A percentile compares a stretch with the other conserved stretches of the same genome.
Evolutionary conservation across 805 yeast species (phyloP).

Genomic region (Debaryomyces castellii): DNA sequence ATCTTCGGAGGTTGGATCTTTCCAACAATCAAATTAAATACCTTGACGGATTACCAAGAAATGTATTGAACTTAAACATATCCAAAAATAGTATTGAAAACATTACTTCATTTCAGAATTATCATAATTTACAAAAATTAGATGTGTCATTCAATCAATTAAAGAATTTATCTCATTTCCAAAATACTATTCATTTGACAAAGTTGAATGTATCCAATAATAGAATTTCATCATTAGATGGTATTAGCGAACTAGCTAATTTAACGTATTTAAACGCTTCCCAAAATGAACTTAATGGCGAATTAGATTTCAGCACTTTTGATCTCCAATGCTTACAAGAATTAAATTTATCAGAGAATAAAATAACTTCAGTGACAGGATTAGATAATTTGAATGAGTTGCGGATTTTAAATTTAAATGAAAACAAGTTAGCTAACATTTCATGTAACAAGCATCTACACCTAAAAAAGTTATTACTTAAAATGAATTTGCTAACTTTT

Average conservation of each 20-base stretch:
- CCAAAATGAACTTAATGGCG: conserved; percentile 39
- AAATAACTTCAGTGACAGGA: conserved; percentile 30
- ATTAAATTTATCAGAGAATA: conserved; percentile 43
- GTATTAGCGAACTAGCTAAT: conserved; percentile 37
- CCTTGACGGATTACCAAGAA: conserved; percentile 46
- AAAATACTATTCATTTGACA: conserved; percentile 40
- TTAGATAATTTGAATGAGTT: conserved; percentile 35
- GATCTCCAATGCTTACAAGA: conserved; percentile 43
- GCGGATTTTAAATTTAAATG: conserved; percentile 40
- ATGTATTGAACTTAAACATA: conserved; percentile 37
- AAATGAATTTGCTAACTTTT: conserved; percentile 32
- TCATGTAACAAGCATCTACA: conserved; percentile 17
- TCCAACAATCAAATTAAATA: conserved; percentile 42
- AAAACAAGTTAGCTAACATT: conserved; percentile 32
- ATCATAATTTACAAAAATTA: conserved; percentile 42
- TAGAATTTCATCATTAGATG: conserved; percentile 31
- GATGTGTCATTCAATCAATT: conserved; percentile 40
- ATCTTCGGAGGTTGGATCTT: conserved; percentile 37
- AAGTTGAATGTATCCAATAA: conserved; percentile 40
- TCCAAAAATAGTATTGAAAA: conserved; percentile 38
- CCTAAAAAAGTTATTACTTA: conserved; percentile 38
- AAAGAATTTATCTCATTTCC: conserved; percentile 34
- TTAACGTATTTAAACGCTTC: conserved; percentile 41
- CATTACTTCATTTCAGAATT: conserved; percentile 40
- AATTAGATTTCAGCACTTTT: conserved; percentile 32